These are phyloP conservation scores for Aspergillus mulundensis DNA, from an alignment of 495 filamentous ascomycete species.

Conservation along the genomic window DNA sequence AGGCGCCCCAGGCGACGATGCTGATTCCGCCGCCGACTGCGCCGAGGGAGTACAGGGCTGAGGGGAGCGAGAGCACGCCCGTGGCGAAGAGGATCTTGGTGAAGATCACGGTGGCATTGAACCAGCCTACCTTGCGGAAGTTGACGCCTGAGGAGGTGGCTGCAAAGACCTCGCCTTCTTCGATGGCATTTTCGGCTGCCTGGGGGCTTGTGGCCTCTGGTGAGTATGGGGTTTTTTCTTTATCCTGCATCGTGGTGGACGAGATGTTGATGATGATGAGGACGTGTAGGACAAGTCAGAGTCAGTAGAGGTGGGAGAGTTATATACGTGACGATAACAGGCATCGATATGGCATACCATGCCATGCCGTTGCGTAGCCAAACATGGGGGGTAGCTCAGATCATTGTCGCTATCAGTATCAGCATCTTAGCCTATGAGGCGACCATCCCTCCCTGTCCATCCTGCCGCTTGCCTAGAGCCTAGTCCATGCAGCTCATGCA, in stretches of 20 bases:
- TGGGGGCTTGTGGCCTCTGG: not conserved
- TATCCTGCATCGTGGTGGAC: not conserved
- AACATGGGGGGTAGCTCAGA: not conserved
- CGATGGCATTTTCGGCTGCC: not conserved
- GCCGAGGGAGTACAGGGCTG: constrained; percentile 57
- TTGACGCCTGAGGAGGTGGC: constrained; percentile 45
- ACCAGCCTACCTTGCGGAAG: constrained; percentile 57
- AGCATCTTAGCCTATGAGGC: too few species aligned
- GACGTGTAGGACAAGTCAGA: not conserved
- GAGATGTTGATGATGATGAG: not conserved
- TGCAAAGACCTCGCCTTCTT: constrained; percentile 48
- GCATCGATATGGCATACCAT: not conserved
- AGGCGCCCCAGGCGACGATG: constrained; percentile 53
- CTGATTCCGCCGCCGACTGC: constrained; percentile 56
- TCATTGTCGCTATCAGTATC: not conserved
- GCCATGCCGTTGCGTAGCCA: not conserved
- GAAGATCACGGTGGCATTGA: constrained; percentile 54
- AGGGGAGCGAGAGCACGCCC: constrained; percentile 59
- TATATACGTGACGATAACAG: not conserved
- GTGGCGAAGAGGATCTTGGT: constrained; percentile 49
- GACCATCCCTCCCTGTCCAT: too few species aligned
- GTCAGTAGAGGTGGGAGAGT: not conserved
- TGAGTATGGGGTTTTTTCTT: not conserved
- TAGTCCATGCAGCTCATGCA: not conserved
- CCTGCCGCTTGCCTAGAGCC: not conserved